These are phyloP conservation scores for Phoenix dactylifera DNA, from an alignment of 176 grass and related monocot species.

Conservation along the genomic window DNA sequence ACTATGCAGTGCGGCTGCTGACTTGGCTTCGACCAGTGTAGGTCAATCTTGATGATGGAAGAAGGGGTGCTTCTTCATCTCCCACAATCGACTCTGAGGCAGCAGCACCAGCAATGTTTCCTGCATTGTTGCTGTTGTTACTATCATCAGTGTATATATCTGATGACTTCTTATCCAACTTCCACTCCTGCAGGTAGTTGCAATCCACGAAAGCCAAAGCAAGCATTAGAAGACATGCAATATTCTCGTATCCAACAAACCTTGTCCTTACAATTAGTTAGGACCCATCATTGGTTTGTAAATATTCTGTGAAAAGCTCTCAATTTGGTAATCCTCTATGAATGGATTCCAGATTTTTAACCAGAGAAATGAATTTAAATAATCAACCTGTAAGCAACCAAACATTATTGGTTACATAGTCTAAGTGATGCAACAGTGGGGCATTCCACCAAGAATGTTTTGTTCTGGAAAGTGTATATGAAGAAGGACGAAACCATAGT, in stretches of 20 bases:
- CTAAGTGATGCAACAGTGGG: no score
- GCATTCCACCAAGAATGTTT: no score
- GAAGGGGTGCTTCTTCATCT: slow-evolving; percentile 76
- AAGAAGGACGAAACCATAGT: no score
- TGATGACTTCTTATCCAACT: slow-evolving; percentile 47
- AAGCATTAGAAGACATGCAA: not conserved
- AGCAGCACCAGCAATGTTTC: slow-evolving; percentile 21
- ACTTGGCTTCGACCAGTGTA: slow-evolving; percentile 4
- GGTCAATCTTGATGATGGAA: slow-evolving; percentile 53
- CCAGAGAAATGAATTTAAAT: no score
- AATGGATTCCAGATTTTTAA: no score
- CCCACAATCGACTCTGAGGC: slow-evolving; percentile 35
- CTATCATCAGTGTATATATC: slow-evolving; percentile 40
- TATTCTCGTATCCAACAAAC: no score
- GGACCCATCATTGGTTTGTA: slow-evolving; percentile 1
- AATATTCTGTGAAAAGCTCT: not conserved
- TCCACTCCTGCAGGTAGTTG: slow-evolving; percentile 41
- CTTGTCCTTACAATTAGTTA: not conserved
- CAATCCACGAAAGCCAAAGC: slow-evolving; percentile 1
- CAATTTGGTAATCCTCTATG: no score
- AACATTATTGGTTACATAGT: no score
- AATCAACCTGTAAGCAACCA: no score
- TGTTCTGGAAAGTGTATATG: no score
- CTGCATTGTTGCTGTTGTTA: slow-evolving; percentile 31
- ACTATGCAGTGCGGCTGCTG: not conserved